Conservation (phyloP, 768 basidiomycete genomes). For the Termitomyces sp. region DNA sequence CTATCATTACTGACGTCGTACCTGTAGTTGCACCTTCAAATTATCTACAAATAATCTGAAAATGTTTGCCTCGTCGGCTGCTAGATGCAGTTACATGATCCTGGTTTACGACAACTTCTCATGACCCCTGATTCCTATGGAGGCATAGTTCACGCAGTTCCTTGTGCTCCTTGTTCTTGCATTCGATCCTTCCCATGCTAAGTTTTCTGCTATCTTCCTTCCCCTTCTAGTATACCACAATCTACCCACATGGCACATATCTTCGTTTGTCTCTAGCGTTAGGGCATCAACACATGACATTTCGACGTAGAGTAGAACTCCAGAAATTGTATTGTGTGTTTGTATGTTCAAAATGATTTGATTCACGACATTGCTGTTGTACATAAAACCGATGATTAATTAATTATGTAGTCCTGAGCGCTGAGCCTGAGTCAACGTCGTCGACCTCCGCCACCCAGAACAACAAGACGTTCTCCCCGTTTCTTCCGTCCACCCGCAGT, state of each 20-base stretch:
- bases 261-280: background rate
- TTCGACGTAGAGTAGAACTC: slow-evolving; percentile 10
- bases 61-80: slow-evolving; percentile 3
- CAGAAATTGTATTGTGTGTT: slow-evolving; percentile 10
- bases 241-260: slow-evolving; percentile 9
- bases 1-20: slow-evolving; percentile 8
- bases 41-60: slow-evolving; percentile 75
- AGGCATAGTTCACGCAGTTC: slow-evolving; percentile 2
- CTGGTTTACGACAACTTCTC: slow-evolving; percentile 14
- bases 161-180: slow-evolving; percentile 2
- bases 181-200: slow-evolving; percentile 1
- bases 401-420: too few relatives aligned
- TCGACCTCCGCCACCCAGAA: slow-evolving; percentile 62
- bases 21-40: slow-evolving; percentile 75
- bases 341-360: slow-evolving; percentile 8
- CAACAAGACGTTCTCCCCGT: slow-evolving; percentile 58
- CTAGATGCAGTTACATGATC: slow-evolving; percentile 10
- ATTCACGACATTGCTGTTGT: slow-evolving; percentile 9
- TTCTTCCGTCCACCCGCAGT: slow-evolving; percentile 51
- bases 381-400: slow-evolving; percentile 8
- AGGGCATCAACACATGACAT: slow-evolving; percentile 2
- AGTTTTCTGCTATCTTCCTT: slow-evolving; percentile 9
- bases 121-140: slow-evolving; percentile 5
- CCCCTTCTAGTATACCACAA: slow-evolving; percentile 13
- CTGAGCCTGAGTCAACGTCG: slow-evolving; percentile 21